Evolutionary conservation across 306 rosid species (phyloP).

Genomic region (Acacia acuminata): DNA sequence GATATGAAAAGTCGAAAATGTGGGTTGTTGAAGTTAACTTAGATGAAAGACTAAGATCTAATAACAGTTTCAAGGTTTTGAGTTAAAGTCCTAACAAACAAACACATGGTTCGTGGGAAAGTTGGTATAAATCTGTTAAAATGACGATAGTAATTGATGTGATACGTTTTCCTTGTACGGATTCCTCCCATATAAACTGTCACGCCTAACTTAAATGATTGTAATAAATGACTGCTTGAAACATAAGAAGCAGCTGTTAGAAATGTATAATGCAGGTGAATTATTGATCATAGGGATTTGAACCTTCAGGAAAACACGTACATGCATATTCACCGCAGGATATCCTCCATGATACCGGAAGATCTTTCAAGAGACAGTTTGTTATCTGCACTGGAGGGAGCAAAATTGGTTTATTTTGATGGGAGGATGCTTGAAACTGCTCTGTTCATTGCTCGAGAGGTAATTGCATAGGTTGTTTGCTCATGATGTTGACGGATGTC

Average conservation of each 20-base stretch:
- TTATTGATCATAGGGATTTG: conserved; percentile 32
- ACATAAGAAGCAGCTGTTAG: neutral
- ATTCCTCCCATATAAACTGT: conserved; percentile 3
- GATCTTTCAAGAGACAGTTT: conserved; percentile 60
- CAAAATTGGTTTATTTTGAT: conserved; percentile 74
- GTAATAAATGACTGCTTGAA: neutral
- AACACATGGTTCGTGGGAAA: neutral
- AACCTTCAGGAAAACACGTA: conserved; percentile 86
- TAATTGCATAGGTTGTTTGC: conserved; percentile 33
- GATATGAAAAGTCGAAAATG: conserved; percentile 1
- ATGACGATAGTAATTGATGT: neutral
- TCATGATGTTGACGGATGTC: neutral
- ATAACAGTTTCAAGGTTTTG: conserved; percentile 6
- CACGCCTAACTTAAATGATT: neutral
- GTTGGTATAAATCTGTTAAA: conserved; percentile 7
- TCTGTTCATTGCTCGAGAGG: conserved; percentile 85
- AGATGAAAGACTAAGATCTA: neutral
- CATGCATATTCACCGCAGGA: conserved; percentile 82
- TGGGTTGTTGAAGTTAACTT: neutral
- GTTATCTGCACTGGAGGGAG: conserved; percentile 72
- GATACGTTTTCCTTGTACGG: neutral
- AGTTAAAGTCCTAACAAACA: neutral
- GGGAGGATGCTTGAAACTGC: conserved; percentile 73
- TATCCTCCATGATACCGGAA: conserved; percentile 73
- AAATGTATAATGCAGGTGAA: conserved; percentile 23